Conservation (phyloP, 306 rosid species). For the Vicia villosa region DNA sequence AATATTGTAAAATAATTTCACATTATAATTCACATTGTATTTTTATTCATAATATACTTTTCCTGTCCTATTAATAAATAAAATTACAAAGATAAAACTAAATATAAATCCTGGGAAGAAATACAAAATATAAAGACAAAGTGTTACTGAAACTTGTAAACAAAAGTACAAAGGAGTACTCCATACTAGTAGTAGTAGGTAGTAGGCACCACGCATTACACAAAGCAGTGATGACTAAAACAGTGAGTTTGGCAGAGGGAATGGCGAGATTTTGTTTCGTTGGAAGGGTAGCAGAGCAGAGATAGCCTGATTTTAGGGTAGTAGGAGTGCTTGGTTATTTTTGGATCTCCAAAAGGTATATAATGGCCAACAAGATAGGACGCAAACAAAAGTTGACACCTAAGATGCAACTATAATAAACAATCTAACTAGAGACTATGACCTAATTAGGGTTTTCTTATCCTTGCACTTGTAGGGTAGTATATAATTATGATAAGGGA, state of each 20-base stretch:
- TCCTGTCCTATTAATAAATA: too few species aligned
- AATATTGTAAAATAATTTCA: too few species aligned
- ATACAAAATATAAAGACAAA: neutral
- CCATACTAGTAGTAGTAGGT: neutral
- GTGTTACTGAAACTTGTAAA: conserved; percentile 2
- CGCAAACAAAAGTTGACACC: neutral
- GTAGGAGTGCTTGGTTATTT: conserved; percentile 47
- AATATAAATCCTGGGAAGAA: neutral
- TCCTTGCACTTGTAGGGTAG: too few species aligned
- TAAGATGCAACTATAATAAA: neutral
- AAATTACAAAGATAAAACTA: too few species aligned
- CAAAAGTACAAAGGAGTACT: neutral
- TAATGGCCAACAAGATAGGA: neutral
- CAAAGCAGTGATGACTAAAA: conserved; percentile 32
- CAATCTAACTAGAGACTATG: too few species aligned
- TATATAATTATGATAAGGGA: too few species aligned
- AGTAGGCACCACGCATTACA: neutral
- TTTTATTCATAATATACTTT: too few species aligned
- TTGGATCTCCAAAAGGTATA: conserved; percentile 40
- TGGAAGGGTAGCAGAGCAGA: conserved; percentile 1
- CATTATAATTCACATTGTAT: too few species aligned
- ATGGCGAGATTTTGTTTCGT: conserved; percentile 31
- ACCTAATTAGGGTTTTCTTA: too few species aligned
- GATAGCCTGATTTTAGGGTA: conserved; percentile 16
- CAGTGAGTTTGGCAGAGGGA: conserved; percentile 42